Conservation (phyloP, 2,329 filamentous ascomycete species). For the Nannizzia gypsea region DNA sequence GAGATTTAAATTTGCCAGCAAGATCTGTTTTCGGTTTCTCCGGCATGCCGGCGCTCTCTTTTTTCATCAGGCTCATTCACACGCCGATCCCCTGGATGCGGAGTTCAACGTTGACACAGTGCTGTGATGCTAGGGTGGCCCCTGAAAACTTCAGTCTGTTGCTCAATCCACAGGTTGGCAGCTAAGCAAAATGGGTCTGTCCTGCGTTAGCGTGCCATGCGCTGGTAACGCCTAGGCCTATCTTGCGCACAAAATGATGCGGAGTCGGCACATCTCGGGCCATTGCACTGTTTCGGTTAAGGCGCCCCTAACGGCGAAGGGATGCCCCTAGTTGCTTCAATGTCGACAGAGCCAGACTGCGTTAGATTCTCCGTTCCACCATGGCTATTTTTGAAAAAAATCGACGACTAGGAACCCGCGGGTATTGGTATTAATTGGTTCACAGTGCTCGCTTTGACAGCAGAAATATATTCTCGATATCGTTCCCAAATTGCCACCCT, state of each 20-base stretch:
- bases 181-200: not conserved
- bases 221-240: not conserved
- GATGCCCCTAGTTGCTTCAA: not conserved
- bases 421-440: not conserved
- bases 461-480: not conserved
- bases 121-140: not conserved
- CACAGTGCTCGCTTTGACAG: not conserved
- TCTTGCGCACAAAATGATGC: not conserved
- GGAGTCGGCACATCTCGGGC: not conserved
- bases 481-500: not conserved
- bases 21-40: not conserved
- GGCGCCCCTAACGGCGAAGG: not conserved
- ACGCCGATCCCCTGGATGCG: not conserved
- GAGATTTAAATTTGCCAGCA: not conserved
- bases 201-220: slow-evolving; percentile 1
- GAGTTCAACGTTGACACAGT: not conserved
- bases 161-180: not conserved
- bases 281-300: slow-evolving; percentile 3
- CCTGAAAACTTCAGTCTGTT: not conserved
- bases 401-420: not conserved
- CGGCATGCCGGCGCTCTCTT: not conserved
- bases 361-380: slow-evolving; percentile 2
- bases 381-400: not conserved
- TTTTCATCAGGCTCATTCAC: not conserved
- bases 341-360: not conserved